A percentile compares a stretch with the other conserved stretches of the same genome.
Evolutionary conservation across 2,329 filamentous ascomycete genomes (phyloP).

Genomic region (Talaromyces atroroseus): DNA sequence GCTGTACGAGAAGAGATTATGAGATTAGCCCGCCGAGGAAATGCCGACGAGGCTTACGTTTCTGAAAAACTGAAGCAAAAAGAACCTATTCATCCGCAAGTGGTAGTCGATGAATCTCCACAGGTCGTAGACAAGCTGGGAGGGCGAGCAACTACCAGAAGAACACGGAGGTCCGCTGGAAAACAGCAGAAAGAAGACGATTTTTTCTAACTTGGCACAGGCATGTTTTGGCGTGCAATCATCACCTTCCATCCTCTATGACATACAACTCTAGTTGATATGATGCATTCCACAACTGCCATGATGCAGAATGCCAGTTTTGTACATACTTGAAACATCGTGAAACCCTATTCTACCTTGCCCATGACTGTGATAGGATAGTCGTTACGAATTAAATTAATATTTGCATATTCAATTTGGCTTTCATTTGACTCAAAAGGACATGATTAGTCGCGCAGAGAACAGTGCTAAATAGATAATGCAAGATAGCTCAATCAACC

Average conservation of each 20-base stretch:
- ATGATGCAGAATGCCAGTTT: background rate
- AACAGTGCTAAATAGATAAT: background rate
- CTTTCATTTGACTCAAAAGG: background rate
- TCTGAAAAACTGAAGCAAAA: constrained; percentile 9
- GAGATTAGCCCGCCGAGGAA: constrained; percentile 37
- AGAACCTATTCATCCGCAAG: constrained; percentile 1
- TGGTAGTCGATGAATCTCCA: constrained; percentile 10
- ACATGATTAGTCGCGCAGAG: background rate
- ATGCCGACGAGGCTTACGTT: constrained; percentile 5
- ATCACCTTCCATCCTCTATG: no score
- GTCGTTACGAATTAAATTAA: background rate
- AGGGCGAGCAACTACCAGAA: constrained; percentile 5
- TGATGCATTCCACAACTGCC: no score
- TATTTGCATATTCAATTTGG: background rate
- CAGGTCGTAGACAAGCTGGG: constrained; percentile 1
- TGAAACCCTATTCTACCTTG: no score
- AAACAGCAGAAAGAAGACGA: constrained; percentile 7
- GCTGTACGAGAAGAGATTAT: constrained; percentile 53
- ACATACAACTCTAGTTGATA: no score
- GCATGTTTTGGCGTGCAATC: background rate
- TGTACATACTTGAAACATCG: background rate
- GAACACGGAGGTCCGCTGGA: constrained; percentile 11
- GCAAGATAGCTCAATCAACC: background rate
- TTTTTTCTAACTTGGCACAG: background rate
- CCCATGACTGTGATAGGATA: no score